Base-by-base conservation (phyloP, 148 eudicot genomes). In the Fallopia convolvulus region DNA sequence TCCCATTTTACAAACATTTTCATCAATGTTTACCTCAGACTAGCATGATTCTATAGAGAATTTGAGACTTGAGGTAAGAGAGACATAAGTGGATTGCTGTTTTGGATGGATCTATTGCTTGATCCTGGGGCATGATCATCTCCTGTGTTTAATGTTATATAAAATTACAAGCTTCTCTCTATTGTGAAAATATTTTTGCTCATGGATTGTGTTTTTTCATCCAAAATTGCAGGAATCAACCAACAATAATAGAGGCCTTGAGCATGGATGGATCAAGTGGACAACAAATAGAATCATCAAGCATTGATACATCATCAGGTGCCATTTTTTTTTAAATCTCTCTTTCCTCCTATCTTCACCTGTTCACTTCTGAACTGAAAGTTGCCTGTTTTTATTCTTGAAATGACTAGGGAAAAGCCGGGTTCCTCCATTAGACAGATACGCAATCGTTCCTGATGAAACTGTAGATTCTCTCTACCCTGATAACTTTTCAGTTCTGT, bases 361-460 rank as follows among this genome's bases (percentile, higher is more conserved):
- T 36, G 42, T 55, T 39, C 42, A 30, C 32, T 58, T 58, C 49
- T 63, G 13, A 40, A 39, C 5, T 20, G 30, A 39, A 75, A 36
- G 8, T 56, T 11, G 10, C 15, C 2, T 36, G 65, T 60, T 63
- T 47, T 71, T 72, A 72, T 80, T 5, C 55, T 75, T 79, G 14
- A 73, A n/a, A 8, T 26, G 44, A 39, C 72, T 88, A 89, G 97
- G 88, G 79, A 91, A 87, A 84, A 76, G 55, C 21, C 81, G 81
- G 85, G 84, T 81, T 72, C 89, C 87, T 39, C 87, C 87, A 20
- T 80, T 87, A 17, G 87, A 86, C 63, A 89, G 91, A 88, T 92
- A 92, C 80, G 97, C 97, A 6, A 87, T 92, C 53, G 93, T 92
- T 40, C 97, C 97, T 40, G 89, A 80, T 75, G 92, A 91, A 81